These are phyloP conservation scores for Olyra latifolia DNA, from an alignment of 176 grass and related monocot genomes.

Conservation along the genomic window DNA sequence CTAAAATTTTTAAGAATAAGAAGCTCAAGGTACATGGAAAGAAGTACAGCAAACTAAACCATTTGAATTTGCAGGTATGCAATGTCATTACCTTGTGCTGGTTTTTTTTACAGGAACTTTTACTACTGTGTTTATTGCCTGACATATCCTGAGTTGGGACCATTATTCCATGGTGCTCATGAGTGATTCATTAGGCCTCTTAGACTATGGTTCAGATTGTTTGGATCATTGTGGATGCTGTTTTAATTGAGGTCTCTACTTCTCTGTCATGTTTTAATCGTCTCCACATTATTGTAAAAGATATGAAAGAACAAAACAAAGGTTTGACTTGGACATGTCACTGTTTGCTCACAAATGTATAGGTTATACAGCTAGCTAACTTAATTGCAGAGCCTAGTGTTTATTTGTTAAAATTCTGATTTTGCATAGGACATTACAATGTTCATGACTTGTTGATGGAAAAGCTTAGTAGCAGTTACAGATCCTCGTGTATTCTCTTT, in stretches of 20 bases:
- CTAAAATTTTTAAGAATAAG: conserved; percentile 54
- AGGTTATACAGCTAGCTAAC: not conserved
- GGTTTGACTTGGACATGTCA: not conserved
- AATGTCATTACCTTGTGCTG: conserved; percentile 16
- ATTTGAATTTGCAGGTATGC: conserved; percentile 67
- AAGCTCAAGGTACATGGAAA: conserved; percentile 64
- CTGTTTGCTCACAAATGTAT: not conserved
- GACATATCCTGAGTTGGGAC: conserved; percentile 6
- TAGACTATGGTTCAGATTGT: conserved; percentile 3
- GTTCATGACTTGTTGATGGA: not conserved
- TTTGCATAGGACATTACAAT: not conserved
- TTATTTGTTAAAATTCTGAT: not conserved
- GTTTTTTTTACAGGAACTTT: conserved; percentile 18
- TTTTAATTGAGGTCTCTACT: conserved; percentile 16
- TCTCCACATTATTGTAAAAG: not conserved
- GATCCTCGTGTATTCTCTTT: not conserved
- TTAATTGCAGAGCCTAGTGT: not conserved
- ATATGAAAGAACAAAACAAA: not conserved
- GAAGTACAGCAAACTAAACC: conserved; percentile 49
- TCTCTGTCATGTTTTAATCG: not conserved
- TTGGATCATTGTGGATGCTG: not conserved
- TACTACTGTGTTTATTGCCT: conserved; percentile 17
- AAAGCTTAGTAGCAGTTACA: not conserved
- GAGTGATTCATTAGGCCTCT: not conserved
- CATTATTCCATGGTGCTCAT: conserved; percentile 38